Base-by-base conservation (phyloP, 257 asterid genomes). In the Fraxinus cuspidata region DNA sequence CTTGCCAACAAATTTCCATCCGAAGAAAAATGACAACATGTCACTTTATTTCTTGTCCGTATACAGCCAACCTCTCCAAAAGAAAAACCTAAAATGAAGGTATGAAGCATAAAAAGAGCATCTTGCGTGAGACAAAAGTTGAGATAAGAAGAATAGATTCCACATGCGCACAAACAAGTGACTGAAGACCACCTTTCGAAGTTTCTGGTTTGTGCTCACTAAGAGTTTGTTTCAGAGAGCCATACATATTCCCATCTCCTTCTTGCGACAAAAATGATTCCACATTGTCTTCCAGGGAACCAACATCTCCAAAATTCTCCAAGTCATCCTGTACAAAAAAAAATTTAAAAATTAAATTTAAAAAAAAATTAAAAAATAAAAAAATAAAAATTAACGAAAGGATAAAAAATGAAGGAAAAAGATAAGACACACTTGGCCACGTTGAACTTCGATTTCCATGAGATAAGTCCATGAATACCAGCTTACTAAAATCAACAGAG, bases 1-100 rank as follows among this genome's bases (percentile, higher is more conserved):
- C 96, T 95, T 70, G 98, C 99, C 74, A 95, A 85, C 76, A 93
- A 70, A 88, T 95, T 95, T 80, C 99, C 99, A 88, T 95, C 99
- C 6, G 97, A 93, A 73, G 99, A 95, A 83, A 95, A 95, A 89
- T 95, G 97, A 83, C 98, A 93, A 85, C 98, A 90, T n/a, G 97
- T 89, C 82, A 95, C 97, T 88, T 91, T 95, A 82, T 88, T 93
- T 79, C 93, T 93, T 81, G 97, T 90, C 81, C 97, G 86, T 79
- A 91, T 86, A 83, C 97, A 94, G 76, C 96, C 96, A 87, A 94
- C 92, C 83, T 92, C 98, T 35, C 89, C 97, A 77, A 94, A 94
- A 73, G 91, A 78, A 81, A 83, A 84, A 42, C 90, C 90, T 86
- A 82, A 84, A 38, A 74, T 74, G 23, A 69, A 44, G 42, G 34